Base-by-base conservation (phyloP, 2,329 filamentous ascomycete species). In the Talaromyces sp. region DNA sequence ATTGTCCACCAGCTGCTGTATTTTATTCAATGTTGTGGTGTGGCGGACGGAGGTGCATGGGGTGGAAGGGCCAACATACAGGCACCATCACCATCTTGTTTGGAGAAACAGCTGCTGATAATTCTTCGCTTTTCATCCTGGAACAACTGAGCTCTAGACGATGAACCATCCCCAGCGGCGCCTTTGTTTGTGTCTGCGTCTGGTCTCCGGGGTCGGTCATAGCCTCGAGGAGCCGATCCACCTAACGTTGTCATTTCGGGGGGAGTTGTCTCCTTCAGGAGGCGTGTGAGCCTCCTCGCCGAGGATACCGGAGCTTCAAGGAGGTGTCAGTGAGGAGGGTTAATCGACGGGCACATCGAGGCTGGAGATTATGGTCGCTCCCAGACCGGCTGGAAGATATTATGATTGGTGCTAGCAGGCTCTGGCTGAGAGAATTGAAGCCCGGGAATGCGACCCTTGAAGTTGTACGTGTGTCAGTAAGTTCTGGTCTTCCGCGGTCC, bases 41-140 rank as follows among this genome's bases (percentile, higher is more conserved):
- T 54, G 19, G 45, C 27, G 35, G n/a, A 43, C 2, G 17, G 35
- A 41, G 35, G 33, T 27, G 35, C 15, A 41, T 22, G 15, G 50
- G 47, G 35, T 19, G 43, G 49, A 69, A 64, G 64, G 50, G 58
- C 31, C 47, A 66, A 86, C 90, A 75, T 85, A 96, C 92, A 84
- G 67, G 92, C 90, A 70, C 93, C 93, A 79, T 96, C 91, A 49
- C 87, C 85, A 75, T 98, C 95, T 73, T 89, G 89, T 82, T 96
- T 97, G 77, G 83, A 86, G 82, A 98, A 99, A 81, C 93, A 97
- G 79, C 91, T 97, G 68, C 96, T 91, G 69, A 96, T 90, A 73
- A 99, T 97, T 76, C 95, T 88, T 77, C 87, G 86, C 84, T 97
- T 97, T 84, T 99, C 95, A 75, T 98, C 93, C 78, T 99, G 95